These are phyloP conservation scores for Medicago truncatula DNA, from an alignment of 306 rosid species.

Conservation along the genomic window MtrunA17r5.0-ANR NC_053043.1:31109001-31109500, in stretches of 20 bases:
- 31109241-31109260: too few species aligned
- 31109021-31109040: constrained; percentile 50
- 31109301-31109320: background rate
- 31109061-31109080: background rate
- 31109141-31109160: too few species aligned
- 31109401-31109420: constrained; percentile 71
- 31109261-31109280: too few species aligned
- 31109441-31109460: background rate
- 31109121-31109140: background rate
- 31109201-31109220: too few species aligned
- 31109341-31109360: constrained; percentile 44
- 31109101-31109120: background rate
- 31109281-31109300: too few species aligned
- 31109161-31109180: too few species aligned
- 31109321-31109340: background rate
- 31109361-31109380: constrained; percentile 76
- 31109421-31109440: constrained; percentile 44
- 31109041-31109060: constrained; percentile 50
- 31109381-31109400: constrained; percentile 78
- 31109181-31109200: too few species aligned
- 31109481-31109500: background rate
- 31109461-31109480: background rate
- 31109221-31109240: too few species aligned
- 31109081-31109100: background rate
- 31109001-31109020: constrained; percentile 72